Base-by-base conservation (phyloP, 2,329 filamentous ascomycete species). In the Lachnellula subtilissima region DNA sequence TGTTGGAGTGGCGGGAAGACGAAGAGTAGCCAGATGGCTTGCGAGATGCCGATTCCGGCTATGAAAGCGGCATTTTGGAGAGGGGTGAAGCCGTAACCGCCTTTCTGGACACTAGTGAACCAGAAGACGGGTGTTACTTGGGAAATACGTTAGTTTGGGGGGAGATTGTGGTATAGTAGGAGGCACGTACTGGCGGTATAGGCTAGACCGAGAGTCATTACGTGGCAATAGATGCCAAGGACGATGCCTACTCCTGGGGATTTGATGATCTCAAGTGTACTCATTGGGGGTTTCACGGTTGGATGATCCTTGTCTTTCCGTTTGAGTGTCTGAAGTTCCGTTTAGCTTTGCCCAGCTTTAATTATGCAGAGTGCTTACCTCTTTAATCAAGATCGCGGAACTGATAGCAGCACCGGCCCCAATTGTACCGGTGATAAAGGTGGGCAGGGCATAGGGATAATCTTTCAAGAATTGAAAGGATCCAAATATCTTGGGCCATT, bases 21-120 rank as follows among this genome's bases (percentile, higher is more conserved):
- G 14, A 89, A 60, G 0, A 93, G 75, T 2, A 91, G 79, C 88
- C 88, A 93, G 6, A 81, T 55, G 1, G 87, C 83, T 69, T 93
- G 89, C 4, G 82, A 77, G 15, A 81, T 72, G 12, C 89, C 89
- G 22, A 78, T 80, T 1, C 85, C 55, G 1, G 78, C 82, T 73
- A 93, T 80, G 71, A 86, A 81, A 2, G 84, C 63, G 1, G 86
- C 85, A 59, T 91, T 93, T 52, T 82, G 78, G 4, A 80, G 67
- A 0, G 86, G 75, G 0, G 76, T 71, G 69, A 91, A 86, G 2
- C 78, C 81, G 48, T 85, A 79, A 0, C 89, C 89, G 36, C 89
- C 89, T 0, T 86, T 76, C 0, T 67, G 5, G 5, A 87, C 64
- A 2, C 78, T 75, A 0, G 85, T 89, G 71, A 80, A 91, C 72